Base-by-base conservation (phyloP, 345 rosid species). In the Camelina neglecta region DNA sequence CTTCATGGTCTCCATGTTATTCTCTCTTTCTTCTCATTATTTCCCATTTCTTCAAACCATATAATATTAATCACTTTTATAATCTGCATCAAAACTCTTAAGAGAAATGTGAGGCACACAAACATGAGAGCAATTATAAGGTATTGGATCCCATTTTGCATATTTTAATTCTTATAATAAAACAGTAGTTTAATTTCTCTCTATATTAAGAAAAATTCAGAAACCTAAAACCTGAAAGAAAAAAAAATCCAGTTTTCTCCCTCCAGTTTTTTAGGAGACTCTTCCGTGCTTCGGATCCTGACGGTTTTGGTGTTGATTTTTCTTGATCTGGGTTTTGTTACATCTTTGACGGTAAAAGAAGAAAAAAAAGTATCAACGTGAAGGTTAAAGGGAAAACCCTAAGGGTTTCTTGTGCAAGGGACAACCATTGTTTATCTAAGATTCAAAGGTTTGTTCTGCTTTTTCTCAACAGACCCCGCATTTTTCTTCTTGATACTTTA, bases 1-100 rank as follows among this genome's bases (percentile, higher is more conserved):
- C 73, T 77, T 77, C 81, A 77, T 77, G 81, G 77, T 51, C 76
- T 72, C 77, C 81, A 77, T 77, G 81, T 72, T 21, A 71, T 33
- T 70, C 51, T 45, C 24, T 65, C 56, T 67, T 35, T 49, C 49
- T 67, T 67, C 61, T 9, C 38, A 5, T 29, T 67, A 36, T 31
- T 60, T 39, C 73, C 12, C 63, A 35, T 58, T 39, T 48, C 67
- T 51, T 51, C 69, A 41, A 51, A 51, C 36, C 11, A 4, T 66
- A 63, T 8, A 20, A 55, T 24, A 44, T 8, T 44, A 11, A 20
- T 26, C 4, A 44, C 20, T 45, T 35, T 50, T 47, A 20, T 64
- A 26, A 65, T 74, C 11, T 33, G 63, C 3, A 3, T 26, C 3
- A 4, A 21, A 62, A 62, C 59, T 10, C 18, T 18, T 69, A 65